Evolutionary conservation across 2,329 filamentous ascomycete genomes (phyloP).

Genomic region (Fusarium musae): DNA sequence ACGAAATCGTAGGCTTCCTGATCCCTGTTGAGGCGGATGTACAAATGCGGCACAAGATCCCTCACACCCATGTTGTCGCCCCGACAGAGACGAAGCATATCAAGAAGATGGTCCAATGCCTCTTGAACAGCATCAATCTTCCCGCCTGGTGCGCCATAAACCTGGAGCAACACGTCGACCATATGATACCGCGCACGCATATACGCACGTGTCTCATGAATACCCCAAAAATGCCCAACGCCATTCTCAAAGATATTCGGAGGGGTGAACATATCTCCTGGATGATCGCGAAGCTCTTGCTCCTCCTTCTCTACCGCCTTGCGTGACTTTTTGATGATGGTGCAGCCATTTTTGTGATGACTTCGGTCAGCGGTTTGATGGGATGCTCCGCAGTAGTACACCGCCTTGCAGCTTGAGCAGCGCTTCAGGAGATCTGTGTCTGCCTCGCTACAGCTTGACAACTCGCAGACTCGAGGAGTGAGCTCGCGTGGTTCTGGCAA

Average conservation of each 20-base stretch:
- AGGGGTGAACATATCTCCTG: constrained; percentile 41
- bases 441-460: not conserved
- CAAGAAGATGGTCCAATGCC: constrained; percentile 53
- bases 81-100: constrained; percentile 57
- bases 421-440: constrained; percentile 31
- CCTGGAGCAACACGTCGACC: constrained; percentile 46
- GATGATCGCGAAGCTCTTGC: constrained; percentile 48
- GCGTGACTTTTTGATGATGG: constrained; percentile 47
- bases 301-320: constrained; percentile 50
- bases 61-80: constrained; percentile 59
- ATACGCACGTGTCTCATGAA: constrained; percentile 55
- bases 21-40: constrained; percentile 59
- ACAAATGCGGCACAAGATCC: constrained; percentile 52
- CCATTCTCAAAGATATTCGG: constrained; percentile 52
- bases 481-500: not conserved
- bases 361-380: constrained; percentile 54
- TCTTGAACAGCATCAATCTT: constrained; percentile 43
- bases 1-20: constrained; percentile 62
- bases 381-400: constrained; percentile 57
- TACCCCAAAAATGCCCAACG: constrained; percentile 57
- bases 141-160: constrained; percentile 46
- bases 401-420: constrained; percentile 56
- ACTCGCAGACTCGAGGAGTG: constrained; percentile 22
- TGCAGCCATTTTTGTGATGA: constrained; percentile 55
- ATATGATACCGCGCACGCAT: constrained; percentile 52